Percentiles rank a stretch among this genome's conserved stretches.
phyloP scores from a whole-genome alignment of 192 early-diverging fungal species.

The Entophlyctis helioformis region DNA sequence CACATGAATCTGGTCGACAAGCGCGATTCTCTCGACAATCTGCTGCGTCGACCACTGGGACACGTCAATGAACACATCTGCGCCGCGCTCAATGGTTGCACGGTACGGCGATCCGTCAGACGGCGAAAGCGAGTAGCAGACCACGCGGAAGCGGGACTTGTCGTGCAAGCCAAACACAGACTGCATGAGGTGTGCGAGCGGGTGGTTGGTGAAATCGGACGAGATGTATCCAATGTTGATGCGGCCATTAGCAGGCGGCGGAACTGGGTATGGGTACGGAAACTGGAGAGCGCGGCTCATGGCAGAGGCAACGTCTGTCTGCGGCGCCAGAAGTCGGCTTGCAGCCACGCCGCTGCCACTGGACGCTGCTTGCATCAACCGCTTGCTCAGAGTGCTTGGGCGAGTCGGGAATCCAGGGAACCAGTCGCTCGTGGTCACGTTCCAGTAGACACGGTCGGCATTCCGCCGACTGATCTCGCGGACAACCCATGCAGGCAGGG shows the following conservation, averaged over 20 bases:
- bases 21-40: slow-evolving; percentile 60
- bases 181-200: slow-evolving; percentile 86
- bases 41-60: slow-evolving; percentile 55
- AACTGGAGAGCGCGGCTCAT: slow-evolving; percentile 9
- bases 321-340: too few species aligned
- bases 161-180: slow-evolving; percentile 91
- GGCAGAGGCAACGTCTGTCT: background rate
- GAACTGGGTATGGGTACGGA: slow-evolving; percentile 60
- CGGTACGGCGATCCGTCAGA: slow-evolving; percentile 69
- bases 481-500: slow-evolving; percentile 62
- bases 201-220: slow-evolving; percentile 91
- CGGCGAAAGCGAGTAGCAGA: slow-evolving; percentile 75
- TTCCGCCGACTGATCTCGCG: slow-evolving; percentile 79
- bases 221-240: slow-evolving; percentile 80
- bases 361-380: too few species aligned
- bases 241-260: slow-evolving; percentile 52
- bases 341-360: background rate
- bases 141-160: slow-evolving; percentile 53
- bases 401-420: slow-evolving; percentile 33
- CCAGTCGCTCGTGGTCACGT: slow-evolving; percentile 49
- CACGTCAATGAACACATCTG: slow-evolving; percentile 74
- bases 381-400: slow-evolving; percentile 29
- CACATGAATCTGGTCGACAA: slow-evolving; percentile 69
- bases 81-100: slow-evolving; percentile 62
- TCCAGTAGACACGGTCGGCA: slow-evolving; percentile 66